A percentile compares a stretch with the other conserved stretches of the same genome.
These are phyloP conservation scores for Claviceps fusiformis DNA, from an alignment of 2,329 filamentous ascomycete species.

Conservation along the genomic window DNA sequence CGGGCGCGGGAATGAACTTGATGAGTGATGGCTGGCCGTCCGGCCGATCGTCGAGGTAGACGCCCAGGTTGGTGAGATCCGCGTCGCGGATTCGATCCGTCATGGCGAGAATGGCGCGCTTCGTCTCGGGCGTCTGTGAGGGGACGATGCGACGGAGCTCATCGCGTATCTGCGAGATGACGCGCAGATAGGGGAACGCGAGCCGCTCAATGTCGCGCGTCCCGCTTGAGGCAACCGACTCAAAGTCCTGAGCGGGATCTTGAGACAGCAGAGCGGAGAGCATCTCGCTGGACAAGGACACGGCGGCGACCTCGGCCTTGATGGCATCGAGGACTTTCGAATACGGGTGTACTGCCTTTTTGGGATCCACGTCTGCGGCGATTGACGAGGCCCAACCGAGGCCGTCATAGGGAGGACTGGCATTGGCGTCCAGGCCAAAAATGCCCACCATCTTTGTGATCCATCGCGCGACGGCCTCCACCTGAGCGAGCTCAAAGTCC, in stretches of 20 bases:
- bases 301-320: constrained; percentile 28
- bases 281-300: constrained; percentile 35
- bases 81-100: constrained; percentile 72
- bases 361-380: constrained; percentile 27
- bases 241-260: constrained; percentile 33
- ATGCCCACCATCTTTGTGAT: constrained; percentile 73
- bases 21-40: constrained; percentile 58
- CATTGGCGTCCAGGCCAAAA: constrained; percentile 62
- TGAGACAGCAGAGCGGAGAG: constrained; percentile 29
- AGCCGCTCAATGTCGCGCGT: constrained; percentile 38
- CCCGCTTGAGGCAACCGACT: constrained; percentile 29
- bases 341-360: constrained; percentile 33
- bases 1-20: constrained; percentile 44
- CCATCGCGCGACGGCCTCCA: constrained; percentile 56
- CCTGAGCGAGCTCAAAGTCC: constrained; percentile 29
- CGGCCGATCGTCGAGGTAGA: constrained; percentile 78
- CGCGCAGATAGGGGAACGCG: constrained; percentile 40
- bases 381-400: constrained; percentile 40
- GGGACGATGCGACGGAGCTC: constrained; percentile 44
- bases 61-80: constrained; percentile 66
- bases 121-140: constrained; percentile 32
- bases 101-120: constrained; percentile 60
- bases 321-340: constrained; percentile 30
- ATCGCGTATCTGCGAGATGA: constrained; percentile 43
- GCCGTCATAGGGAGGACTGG: constrained; percentile 38